Percentiles rank a stretch among this genome's conserved stretches.
These are phyloP conservation scores for Vaccinium macrocarpon DNA, from an alignment of 148 eudicot species.

Conservation along the genomic window DNA sequence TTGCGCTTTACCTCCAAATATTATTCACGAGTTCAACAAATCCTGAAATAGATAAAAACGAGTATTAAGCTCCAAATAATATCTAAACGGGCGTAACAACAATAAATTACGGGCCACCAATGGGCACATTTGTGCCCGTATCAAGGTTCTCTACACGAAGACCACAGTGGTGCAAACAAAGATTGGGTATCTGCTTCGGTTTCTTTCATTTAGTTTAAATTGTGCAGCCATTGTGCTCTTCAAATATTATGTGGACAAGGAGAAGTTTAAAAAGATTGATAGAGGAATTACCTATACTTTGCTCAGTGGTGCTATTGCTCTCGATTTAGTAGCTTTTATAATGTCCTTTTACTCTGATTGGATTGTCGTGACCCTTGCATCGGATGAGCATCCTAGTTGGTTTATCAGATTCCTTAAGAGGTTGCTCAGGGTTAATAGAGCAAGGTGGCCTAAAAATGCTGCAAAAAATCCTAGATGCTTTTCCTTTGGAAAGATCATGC, in stretches of 20 bases:
- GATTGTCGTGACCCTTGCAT: constrained; percentile 22
- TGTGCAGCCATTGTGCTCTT: constrained; percentile 27
- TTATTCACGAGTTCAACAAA: no score
- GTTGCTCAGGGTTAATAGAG: not conserved
- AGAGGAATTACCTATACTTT: constrained; percentile 31
- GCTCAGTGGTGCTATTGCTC: constrained; percentile 33
- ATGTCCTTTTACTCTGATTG: constrained; percentile 39
- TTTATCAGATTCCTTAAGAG: not conserved
- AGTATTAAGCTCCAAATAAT: no score
- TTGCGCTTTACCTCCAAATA: no score
- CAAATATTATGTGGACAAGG: constrained; percentile 15
- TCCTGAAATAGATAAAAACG: no score
- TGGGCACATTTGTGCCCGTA: no score
- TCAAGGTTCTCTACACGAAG: constrained; percentile 50
- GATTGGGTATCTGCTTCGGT: constrained; percentile 24
- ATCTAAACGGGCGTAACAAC: no score
- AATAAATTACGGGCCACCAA: no score
- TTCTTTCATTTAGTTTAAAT: constrained; percentile 20
- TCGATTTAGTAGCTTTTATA: constrained; percentile 36
- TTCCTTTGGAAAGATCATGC: not conserved
- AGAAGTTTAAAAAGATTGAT: constrained; percentile 9
- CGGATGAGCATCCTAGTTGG: not conserved
- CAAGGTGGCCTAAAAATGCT: not conserved
- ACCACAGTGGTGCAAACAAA: constrained; percentile 19
- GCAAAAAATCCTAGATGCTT: not conserved